Conservation (phyloP, 495 filamentous ascomycete genomes). For the Bryoglossum gracile region DNA sequence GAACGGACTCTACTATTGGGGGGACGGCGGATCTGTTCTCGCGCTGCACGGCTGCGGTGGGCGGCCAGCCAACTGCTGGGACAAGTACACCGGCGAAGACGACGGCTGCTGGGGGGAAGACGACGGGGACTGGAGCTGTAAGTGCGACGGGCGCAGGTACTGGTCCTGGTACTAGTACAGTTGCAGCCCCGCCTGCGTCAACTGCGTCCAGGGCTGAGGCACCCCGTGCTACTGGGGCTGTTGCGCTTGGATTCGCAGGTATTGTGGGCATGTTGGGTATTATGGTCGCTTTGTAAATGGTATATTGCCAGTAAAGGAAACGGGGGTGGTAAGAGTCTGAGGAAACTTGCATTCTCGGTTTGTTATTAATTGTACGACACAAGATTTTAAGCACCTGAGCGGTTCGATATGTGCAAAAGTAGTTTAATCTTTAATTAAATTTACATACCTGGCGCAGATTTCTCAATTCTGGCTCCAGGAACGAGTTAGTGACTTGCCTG, state of each 20-base stretch:
- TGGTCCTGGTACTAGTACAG: background rate
- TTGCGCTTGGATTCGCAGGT: slow-evolving; percentile 7
- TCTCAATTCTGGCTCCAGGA: too few relatives aligned
- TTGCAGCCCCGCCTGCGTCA: background rate
- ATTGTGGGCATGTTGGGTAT: slow-evolving; percentile 9
- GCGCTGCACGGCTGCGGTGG: background rate
- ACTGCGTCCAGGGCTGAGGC: background rate
- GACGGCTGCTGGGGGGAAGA: background rate
- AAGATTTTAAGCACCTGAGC: too few relatives aligned
- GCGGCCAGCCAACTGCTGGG: background rate
- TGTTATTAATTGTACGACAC: too few relatives aligned
- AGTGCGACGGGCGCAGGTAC: background rate
- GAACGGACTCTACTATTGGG: background rate
- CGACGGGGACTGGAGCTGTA: background rate
- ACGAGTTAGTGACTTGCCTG: too few relatives aligned
- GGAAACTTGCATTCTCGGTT: too few relatives aligned
- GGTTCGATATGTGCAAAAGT: too few relatives aligned
- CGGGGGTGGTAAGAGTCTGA: too few relatives aligned
- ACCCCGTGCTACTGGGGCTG: slow-evolving; percentile 5
- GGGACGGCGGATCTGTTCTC: background rate
- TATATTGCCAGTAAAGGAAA: too few relatives aligned
- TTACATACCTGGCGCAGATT: too few relatives aligned
- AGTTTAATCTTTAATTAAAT: too few relatives aligned
- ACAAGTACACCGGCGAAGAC: background rate
- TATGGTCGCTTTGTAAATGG: slow-evolving; percentile 14